Evolutionary conservation across 1,139 yeast species (phyloP), one percentile per base, ranked within the genome.

Genomic region (Sugiyamaella sp.): DNA sequence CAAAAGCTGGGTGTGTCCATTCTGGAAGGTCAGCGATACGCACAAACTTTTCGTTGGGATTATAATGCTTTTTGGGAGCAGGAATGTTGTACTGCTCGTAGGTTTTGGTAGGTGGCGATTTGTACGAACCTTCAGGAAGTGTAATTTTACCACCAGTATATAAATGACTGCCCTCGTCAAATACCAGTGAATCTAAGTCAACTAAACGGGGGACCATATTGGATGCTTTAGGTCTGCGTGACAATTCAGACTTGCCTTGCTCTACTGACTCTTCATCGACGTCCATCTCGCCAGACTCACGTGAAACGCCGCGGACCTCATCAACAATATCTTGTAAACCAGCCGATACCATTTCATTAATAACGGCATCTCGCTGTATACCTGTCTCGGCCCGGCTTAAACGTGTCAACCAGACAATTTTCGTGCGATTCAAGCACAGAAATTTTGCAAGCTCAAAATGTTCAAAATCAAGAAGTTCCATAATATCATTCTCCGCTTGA

Each of bases 71-170:
- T 1, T 80, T 78, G 0, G 95, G 93, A 0, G 95, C 84, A 0
- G 99, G 99, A 2, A 95, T 82, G 57, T 85, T 89, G 46, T 90
- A 87, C 62, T 89, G 93, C 68, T 93, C 98, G 69, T 93, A 93
- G 3, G 80, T 73, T 57, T 81, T 82, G 59, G 84, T 85, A 3
- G 56, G 55, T 12, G 82, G 80, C 58, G 86, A 83, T 66, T 87
- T 91, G 65, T 81, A 87, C 0, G 98, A 86, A 1, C 96, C 96
- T 56, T 80, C 80, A 0, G 99, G 98, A 14, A 93, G 77, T 52
- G 78, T 78, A 16, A 93, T 82, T 59, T 84, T 86, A 1, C 85
- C 72, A 1, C 79, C 77, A 1, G 91, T 79, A 81, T 86, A 79
- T 8, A 85, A 71, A 61, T 82, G 88, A 0, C 86, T 77, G 0